phyloP scores from a whole-genome alignment of 148 eudicot genomes.

The Chenopodium album region DNA sequence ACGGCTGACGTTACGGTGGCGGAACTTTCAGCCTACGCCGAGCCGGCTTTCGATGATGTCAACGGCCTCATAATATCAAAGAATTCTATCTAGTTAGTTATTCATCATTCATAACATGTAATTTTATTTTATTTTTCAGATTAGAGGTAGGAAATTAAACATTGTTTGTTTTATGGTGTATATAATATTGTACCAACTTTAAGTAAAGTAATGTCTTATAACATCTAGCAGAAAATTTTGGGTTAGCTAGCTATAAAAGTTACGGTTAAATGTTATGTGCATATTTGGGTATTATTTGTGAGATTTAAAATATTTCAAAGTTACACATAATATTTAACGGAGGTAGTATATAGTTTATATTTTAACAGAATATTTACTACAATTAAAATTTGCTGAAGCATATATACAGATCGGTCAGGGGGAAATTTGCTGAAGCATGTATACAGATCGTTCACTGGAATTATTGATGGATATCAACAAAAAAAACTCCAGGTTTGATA shows the following conservation, averaged over 20 bases:
- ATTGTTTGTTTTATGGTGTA: not conserved
- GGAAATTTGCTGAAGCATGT: no score
- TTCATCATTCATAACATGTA: no score
- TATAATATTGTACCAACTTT: not conserved
- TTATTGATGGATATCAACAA: not conserved
- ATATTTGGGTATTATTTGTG: no score
- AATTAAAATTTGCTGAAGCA: no score
- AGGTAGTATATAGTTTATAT: no score
- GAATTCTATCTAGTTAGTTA: no score
- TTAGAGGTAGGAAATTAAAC: not conserved
- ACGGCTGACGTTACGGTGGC: constrained; percentile 53
- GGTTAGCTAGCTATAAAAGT: not conserved
- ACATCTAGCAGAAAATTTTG: not conserved
- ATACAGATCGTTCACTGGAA: not conserved
- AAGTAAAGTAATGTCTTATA: not conserved
- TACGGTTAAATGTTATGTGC: no score
- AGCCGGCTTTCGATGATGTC: constrained; percentile 72
- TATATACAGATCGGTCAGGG: not conserved
- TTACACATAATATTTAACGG: no score
- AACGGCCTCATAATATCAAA: constrained; percentile 23
- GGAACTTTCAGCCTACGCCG: constrained; percentile 61
- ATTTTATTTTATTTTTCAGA: no score
- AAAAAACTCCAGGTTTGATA: not conserved
- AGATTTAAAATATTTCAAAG: no score
- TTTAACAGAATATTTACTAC: not conserved